These are phyloP conservation scores for Nitzschia putrida DNA, from an alignment of 108 stramenopile genomes.

Conservation along the genomic window DNA sequence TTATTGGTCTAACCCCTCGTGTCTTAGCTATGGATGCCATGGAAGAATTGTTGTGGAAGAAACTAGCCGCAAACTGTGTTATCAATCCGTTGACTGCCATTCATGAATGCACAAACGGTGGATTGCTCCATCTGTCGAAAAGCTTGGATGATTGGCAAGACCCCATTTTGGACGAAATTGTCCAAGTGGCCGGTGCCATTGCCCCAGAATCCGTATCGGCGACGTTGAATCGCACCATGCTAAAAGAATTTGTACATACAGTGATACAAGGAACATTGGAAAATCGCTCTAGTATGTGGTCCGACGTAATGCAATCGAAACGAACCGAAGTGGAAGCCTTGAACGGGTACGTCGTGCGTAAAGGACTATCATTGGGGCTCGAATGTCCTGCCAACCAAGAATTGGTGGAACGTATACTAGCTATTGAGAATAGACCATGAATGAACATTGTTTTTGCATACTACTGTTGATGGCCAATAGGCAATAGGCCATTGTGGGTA, in stretches of 20 bases:
- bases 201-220: not conserved
- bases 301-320: constrained; percentile 50
- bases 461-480: not conserved
- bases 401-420: constrained; percentile 41
- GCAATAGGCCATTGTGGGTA: no score
- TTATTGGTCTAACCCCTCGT: constrained; percentile 32
- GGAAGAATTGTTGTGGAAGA: constrained; percentile 66
- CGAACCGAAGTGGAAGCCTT: constrained; percentile 76
- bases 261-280: constrained; percentile 62
- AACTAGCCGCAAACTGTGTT: constrained; percentile 76
- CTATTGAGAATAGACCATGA: constrained; percentile 6
- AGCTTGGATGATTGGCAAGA: constrained; percentile 16
- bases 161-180: constrained; percentile 26
- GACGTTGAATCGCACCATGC: not conserved
- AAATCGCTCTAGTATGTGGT: constrained; percentile 81
- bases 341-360: constrained; percentile 68
- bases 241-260: constrained; percentile 49
- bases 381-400: constrained; percentile 54
- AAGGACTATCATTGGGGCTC: constrained; percentile 52
- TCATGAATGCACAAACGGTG: constrained; percentile 46
- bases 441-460: not conserved
- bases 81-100: constrained; percentile 76
- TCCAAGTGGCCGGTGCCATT: constrained; percentile 12
- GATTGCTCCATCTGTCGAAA: constrained; percentile 30
- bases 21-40: constrained; percentile 30